A percentile compares a stretch with the other conserved stretches of the same genome.
These are phyloP conservation scores for Suillus sp. DNA, from an alignment of 768 basidiomycete genomes.

Conservation along the genomic window DNA sequence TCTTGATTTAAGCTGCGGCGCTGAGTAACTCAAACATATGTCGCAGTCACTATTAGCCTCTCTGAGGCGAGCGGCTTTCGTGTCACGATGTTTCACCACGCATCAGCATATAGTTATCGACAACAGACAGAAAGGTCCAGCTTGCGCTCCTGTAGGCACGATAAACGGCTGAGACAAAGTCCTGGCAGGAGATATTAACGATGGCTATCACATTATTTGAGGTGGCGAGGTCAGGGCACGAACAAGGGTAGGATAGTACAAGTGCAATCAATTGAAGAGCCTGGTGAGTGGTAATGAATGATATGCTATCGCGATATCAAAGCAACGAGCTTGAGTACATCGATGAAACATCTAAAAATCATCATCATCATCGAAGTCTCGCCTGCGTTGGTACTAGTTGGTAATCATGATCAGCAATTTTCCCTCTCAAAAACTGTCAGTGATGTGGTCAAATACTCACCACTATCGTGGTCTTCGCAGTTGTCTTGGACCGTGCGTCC, in stretches of 20 bases:
- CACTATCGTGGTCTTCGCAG: constrained; percentile 58
- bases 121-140: neutral
- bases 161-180: neutral
- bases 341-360: constrained; percentile 40
- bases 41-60: neutral
- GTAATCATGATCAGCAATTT: constrained; percentile 10
- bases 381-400: constrained; percentile 62
- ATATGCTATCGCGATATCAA: constrained; percentile 1
- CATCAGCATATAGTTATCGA: neutral
- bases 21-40: neutral
- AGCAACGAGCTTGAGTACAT: neutral
- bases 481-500: constrained; percentile 49
- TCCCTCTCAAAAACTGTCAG: constrained; percentile 10
- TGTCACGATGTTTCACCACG: neutral
- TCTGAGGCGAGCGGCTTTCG: neutral
- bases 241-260: neutral
- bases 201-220: neutral
- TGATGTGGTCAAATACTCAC: constrained; percentile 33
- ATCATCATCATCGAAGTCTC: constrained; percentile 67
- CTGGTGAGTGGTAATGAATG: neutral
- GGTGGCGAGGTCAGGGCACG: neutral
- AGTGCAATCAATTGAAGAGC: neutral
- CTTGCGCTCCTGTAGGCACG: neutral
- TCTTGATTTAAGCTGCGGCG: neutral
- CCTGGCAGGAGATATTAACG: neutral